phyloP scores from a whole-genome alignment of 2,329 filamentous ascomycete genomes.

The Aspergillus melleus region DNA sequence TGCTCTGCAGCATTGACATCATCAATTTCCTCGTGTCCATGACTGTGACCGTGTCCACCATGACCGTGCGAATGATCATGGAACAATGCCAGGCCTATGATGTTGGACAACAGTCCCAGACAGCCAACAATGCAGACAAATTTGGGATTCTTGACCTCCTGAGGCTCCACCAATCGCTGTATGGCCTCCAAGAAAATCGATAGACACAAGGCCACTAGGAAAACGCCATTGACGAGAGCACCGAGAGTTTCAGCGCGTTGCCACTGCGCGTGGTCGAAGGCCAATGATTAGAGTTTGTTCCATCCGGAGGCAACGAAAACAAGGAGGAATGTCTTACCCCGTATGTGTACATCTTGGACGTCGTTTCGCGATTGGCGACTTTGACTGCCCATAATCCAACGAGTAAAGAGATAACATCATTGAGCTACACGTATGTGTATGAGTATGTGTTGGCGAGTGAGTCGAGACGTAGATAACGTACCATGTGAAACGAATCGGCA shows the following conservation, averaged over 20 bases:
- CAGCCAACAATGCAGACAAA: conserved; percentile 88
- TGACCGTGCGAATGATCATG: conserved; percentile 90
- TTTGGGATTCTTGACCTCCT: conserved; percentile 79
- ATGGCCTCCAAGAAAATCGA: conserved; percentile 96
- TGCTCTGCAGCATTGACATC: conserved; percentile 40
- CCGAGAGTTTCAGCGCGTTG: conserved; percentile 95
- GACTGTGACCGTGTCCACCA: conserved; percentile 55
- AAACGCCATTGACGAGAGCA: conserved; percentile 95
- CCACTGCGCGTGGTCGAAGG: conserved; percentile 59
- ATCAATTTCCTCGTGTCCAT: conserved; percentile 54
- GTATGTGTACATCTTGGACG: conserved; percentile 90
- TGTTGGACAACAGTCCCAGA: conserved; percentile 81
- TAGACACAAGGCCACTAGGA: conserved; percentile 91
- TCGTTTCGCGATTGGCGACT: conserved; percentile 76
- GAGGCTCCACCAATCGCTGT: conserved; percentile 87
- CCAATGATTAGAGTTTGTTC: conserved; percentile 10
- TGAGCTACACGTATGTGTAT: conserved; percentile 59
- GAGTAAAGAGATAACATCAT: conserved; percentile 91
- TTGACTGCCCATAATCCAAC: conserved; percentile 96
- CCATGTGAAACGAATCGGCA: conserved; percentile 98
- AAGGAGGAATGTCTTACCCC: conserved; percentile 61
- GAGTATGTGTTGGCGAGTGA: neutral
- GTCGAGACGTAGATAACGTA: conserved; percentile 42
- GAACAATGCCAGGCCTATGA: conserved; percentile 84
- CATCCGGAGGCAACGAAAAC: neutral